Percentiles rank a stretch among this genome's conserved stretches.
Evolutionary conservation across 2,329 filamentous ascomycete species (phyloP).

Genomic region (Neonectria coccinea): DNA sequence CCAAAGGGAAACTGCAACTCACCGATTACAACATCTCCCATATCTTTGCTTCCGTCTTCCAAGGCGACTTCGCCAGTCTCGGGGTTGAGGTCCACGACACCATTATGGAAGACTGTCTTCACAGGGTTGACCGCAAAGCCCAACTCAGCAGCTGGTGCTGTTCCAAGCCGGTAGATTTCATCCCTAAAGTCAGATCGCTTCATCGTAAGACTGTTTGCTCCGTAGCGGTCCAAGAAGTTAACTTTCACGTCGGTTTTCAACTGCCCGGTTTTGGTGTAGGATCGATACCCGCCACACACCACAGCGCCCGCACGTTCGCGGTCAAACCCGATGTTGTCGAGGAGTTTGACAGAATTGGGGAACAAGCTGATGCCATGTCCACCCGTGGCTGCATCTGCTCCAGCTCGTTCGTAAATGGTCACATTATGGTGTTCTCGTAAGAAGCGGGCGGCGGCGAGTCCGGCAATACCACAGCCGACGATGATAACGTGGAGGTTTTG

Average conservation of each 20-base stretch:
- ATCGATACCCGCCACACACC: slow-evolving; percentile 6
- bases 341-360: slow-evolving; percentile 20
- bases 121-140: slow-evolving; percentile 8
- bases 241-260: slow-evolving; percentile 18
- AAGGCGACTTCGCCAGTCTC: slow-evolving; percentile 11
- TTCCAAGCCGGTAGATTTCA: slow-evolving; percentile 14
- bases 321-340: slow-evolving; percentile 17
- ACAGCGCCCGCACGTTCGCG: slow-evolving; percentile 10
- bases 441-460: slow-evolving; percentile 19
- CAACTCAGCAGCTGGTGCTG: not conserved
- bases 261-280: slow-evolving; percentile 13
- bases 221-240: slow-evolving; percentile 15
- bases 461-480: slow-evolving; percentile 17
- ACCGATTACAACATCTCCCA: slow-evolving; percentile 18
- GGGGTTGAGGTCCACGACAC: slow-evolving; percentile 6
- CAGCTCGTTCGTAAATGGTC: slow-evolving; percentile 22
- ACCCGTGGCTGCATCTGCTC: slow-evolving; percentile 18
- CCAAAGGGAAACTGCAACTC: not conserved
- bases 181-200: slow-evolving; percentile 21
- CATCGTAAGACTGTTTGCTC: slow-evolving; percentile 20
- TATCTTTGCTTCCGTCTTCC: slow-evolving; percentile 9
- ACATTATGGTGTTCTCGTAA: slow-evolving; percentile 16
- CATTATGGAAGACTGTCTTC: slow-evolving; percentile 18
- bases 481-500: slow-evolving; percentile 21
- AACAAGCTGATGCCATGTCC: slow-evolving; percentile 23